Percentiles rank a stretch among this genome's conserved stretches.
Evolutionary conservation across 2,329 filamentous ascomycete species (phyloP).

Genomic region (Claviceps maximensis): DNA sequence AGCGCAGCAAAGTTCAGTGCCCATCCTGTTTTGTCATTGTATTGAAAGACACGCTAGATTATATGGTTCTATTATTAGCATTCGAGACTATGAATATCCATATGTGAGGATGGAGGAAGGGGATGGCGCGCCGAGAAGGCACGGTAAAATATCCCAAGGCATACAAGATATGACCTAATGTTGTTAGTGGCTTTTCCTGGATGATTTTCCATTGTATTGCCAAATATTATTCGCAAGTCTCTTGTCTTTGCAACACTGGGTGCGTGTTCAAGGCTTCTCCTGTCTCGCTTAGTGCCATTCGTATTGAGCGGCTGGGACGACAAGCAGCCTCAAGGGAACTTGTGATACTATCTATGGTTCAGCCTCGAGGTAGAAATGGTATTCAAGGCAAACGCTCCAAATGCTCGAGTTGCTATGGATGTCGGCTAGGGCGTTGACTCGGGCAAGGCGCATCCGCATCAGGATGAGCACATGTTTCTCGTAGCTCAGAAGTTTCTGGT

Average conservation of each 20-base stretch:
- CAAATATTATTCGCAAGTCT: background rate
- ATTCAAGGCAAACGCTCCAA: background rate
- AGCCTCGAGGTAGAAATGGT: background rate
- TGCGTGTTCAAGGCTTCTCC: background rate
- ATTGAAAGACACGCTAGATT: constrained; percentile 23
- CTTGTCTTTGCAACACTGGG: background rate
- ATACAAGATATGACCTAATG: constrained; percentile 15
- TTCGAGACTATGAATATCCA: too few relatives aligned
- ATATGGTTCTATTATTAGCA: background rate
- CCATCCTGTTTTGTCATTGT: constrained; percentile 20
- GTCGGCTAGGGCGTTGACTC: background rate
- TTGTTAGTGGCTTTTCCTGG: background rate
- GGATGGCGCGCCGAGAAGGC: background rate
- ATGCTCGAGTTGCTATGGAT: background rate
- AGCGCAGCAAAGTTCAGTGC: constrained; percentile 23
- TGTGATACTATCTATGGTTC: background rate
- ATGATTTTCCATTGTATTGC: background rate
- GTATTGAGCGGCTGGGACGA: background rate
- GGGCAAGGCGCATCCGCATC: background rate
- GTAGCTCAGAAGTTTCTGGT: background rate
- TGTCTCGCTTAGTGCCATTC: background rate
- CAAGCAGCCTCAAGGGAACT: background rate
- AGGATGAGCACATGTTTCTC: background rate
- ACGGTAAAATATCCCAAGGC: background rate
- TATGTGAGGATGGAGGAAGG: too few relatives aligned